phyloP scores from a whole-genome alignment of 306 rosid genomes.

The Gastrolobium bilobum region DNA sequence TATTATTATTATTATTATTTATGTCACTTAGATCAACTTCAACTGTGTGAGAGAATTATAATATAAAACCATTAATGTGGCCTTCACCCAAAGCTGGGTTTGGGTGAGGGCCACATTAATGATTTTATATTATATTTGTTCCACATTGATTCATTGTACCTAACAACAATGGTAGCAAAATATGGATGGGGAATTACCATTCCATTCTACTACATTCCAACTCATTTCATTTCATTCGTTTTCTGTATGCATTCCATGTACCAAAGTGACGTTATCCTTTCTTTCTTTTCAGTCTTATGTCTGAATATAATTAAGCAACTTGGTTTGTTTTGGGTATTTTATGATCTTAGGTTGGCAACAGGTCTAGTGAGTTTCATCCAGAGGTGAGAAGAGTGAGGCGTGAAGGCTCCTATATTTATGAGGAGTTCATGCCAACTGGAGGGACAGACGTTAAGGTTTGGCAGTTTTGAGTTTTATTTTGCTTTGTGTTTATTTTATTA shows the following conservation, averaged over 20 bases:
- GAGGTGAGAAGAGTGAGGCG: slow-evolving; percentile 98
- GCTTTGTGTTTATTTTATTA: slow-evolving; percentile 11
- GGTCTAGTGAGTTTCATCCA: slow-evolving; percentile 96
- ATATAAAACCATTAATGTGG: no score
- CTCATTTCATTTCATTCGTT: slow-evolving; percentile 27
- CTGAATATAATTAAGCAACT: slow-evolving; percentile 34
- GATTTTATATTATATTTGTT: background rate
- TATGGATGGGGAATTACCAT: background rate
- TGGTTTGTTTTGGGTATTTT: slow-evolving; percentile 42
- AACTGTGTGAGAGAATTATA: background rate
- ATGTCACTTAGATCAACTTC: background rate
- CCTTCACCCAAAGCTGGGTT: no score
- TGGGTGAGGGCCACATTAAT: no score
- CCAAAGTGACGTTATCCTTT: slow-evolving; percentile 28
- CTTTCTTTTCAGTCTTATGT: slow-evolving; percentile 23
- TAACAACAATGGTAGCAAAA: background rate
- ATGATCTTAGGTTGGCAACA: slow-evolving; percentile 86
- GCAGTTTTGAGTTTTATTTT: slow-evolving; percentile 44
- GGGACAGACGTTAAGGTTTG: slow-evolving; percentile 99
- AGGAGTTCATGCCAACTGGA: slow-evolving; percentile 98
- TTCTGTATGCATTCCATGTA: slow-evolving; percentile 10
- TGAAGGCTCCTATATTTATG: slow-evolving; percentile 96
- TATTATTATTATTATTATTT: background rate
- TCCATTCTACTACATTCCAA: background rate
- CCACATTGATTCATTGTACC: background rate